Percentiles rank a stretch among this genome's conserved stretches.
These are phyloP conservation scores for Nothophoma quercina DNA, from an alignment of 2,329 filamentous ascomycete species.

Conservation along the genomic window DNA sequence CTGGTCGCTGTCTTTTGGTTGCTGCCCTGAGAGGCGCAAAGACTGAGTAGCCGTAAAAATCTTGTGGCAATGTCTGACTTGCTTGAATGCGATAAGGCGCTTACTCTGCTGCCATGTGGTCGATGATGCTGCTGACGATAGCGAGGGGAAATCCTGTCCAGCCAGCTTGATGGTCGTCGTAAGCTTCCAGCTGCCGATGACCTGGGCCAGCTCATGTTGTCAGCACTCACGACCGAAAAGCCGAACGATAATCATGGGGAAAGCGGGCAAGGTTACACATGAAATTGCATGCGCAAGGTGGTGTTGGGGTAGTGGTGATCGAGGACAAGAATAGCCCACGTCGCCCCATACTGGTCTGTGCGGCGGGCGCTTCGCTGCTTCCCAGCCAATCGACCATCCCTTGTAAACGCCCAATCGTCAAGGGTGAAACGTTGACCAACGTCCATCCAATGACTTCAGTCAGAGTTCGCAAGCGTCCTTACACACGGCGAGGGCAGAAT, in stretches of 20 bases:
- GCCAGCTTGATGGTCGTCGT: slow-evolving; percentile 4
- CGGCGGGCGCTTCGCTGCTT: slow-evolving; percentile 7
- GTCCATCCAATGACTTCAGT: slow-evolving; percentile 31
- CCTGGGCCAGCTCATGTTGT: background rate
- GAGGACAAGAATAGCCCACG: slow-evolving; percentile 9
- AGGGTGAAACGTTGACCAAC: slow-evolving; percentile 24
- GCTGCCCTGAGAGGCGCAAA: background rate
- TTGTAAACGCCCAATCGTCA: slow-evolving; percentile 33
- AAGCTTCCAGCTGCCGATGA: background rate
- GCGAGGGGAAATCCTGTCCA: background rate
- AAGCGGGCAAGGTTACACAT: slow-evolving; percentile 7
- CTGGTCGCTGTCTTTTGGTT: no score
- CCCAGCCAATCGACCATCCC: slow-evolving; percentile 27
- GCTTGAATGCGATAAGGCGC: background rate
- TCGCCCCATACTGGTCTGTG: slow-evolving; percentile 12
- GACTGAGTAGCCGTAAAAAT: background rate
- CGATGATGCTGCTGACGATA: background rate
- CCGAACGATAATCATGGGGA: background rate
- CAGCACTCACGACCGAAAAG: background rate
- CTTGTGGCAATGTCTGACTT: background rate
- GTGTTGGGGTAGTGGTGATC: slow-evolving; percentile 3
- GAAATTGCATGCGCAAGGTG: slow-evolving; percentile 16
- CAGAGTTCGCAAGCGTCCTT: slow-evolving; percentile 14
- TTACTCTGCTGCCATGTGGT: background rate
- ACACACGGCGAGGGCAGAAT: slow-evolving; percentile 29